Evolutionary conservation across 345 rosid species (phyloP).

Genomic region (Jatropha curcas): DNA sequence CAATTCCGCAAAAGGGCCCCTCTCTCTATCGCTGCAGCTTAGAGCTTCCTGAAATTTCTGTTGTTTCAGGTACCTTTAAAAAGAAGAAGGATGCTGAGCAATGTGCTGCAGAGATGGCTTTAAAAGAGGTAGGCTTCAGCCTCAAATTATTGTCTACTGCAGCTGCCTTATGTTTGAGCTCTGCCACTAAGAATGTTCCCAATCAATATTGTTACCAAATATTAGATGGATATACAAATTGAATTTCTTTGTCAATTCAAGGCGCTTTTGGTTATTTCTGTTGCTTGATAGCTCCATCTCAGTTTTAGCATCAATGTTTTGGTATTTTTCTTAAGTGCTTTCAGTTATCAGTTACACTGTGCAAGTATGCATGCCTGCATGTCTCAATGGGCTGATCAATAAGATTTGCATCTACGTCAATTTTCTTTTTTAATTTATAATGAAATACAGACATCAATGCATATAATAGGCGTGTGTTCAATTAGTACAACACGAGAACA

Average conservation of each 20-base stretch:
- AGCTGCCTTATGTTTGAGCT: neutral
- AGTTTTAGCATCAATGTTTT: neutral
- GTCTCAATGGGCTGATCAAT: neutral
- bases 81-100: conserved; percentile 96
- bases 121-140: conserved; percentile 55
- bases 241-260: neutral
- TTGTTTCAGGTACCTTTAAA: conserved; percentile 56
- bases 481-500: too few relatives aligned
- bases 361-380: neutral
- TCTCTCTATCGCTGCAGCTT: conserved; percentile 71
- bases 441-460: neutral
- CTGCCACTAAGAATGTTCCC: neutral
- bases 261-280: neutral
- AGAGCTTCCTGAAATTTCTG: conserved; percentile 71
- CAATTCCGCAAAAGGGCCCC: conserved; percentile 74
- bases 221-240: neutral
- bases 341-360: neutral
- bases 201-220: neutral
- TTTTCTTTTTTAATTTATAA: neutral
- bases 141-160: neutral
- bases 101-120: conserved; percentile 83
- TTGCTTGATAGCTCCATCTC: neutral
- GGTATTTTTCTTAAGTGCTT: neutral
- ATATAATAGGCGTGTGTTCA: neutral
- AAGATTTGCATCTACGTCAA: neutral